Evolutionary conservation across 1,139 yeast species (phyloP), one percentile per base, ranked within the genome.

Genomic region (Wickerhamomyces sp.): DNA sequence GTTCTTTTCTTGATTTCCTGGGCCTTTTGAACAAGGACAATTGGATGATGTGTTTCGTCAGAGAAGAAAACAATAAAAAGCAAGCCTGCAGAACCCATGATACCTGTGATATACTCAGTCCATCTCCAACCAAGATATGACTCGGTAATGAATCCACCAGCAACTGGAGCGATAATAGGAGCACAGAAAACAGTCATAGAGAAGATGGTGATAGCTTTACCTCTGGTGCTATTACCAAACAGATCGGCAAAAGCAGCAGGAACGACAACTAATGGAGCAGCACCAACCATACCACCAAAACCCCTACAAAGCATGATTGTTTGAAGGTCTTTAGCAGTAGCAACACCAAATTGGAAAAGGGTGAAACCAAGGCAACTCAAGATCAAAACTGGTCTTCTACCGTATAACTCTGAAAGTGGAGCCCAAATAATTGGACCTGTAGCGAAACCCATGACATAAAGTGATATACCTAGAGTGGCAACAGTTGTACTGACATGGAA

Each of bases 191-290:
- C 83, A 39, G 75, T 75, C 57, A 78, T 64, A 2, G 83, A 64
- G 52, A 83, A 84, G 17, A 78, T 43, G 12, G 76, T 67, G 49
- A 83, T 63, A 9, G 88, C 87, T 26, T 68, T 71, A 46, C 95
- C 95, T 57, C 95, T 72, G 11, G 66, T 49, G 18, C 57, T 57
- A 39, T 78, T 73, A 41, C 70, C 70, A 53, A 75, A 84, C 64
- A 84, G 66, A 54, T 86, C 95, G 5, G 91, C 81, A 66, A 84
- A 78, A 0, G 84, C 73, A 21, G 93, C 94, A 17, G 93, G 94
- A 9, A 83, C 88, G 25, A 83, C 86, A 15, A 84, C 91, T 52
- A 86, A 58, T 1, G 93, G 85, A 10, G 91, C 85, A 14, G 91
- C 85, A 42, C 93, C 94, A 36, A 78, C 58, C 47, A 78, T 69